Evolutionary conservation across 129 eudicot genomes (phyloP).

Genomic region (Cynara cardunculus): DNA sequence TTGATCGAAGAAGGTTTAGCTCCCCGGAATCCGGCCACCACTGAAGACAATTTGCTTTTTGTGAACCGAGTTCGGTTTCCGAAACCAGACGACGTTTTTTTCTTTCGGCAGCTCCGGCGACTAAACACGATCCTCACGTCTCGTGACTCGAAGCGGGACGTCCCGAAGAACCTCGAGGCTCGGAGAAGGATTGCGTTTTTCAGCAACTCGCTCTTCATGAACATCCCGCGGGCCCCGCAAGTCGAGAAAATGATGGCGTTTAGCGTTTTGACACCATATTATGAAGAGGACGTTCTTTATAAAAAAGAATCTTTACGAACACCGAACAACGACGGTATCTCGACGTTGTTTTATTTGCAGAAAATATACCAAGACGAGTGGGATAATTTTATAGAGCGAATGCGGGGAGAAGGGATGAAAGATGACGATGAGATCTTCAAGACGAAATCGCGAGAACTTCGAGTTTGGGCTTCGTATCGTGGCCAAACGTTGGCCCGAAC

Average conservation of each 20-base stretch:
- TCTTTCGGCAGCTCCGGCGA: constrained; percentile 65
- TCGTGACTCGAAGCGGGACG: constrained; percentile 70
- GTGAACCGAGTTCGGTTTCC: constrained; percentile 65
- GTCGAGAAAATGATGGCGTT: constrained; percentile 94
- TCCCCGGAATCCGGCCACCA: constrained; percentile 29
- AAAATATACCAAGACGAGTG: constrained; percentile 88
- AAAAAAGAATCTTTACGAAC: constrained; percentile 62
- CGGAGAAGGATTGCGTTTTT: constrained; percentile 78
- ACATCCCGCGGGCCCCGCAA: constrained; percentile 94
- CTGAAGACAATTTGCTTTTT: constrained; percentile 56
- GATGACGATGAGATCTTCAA: constrained; percentile 63
- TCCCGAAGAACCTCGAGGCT: constrained; percentile 74
- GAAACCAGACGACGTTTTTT: constrained; percentile 50
- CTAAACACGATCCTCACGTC: constrained; percentile 67
- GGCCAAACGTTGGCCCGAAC: constrained; percentile 94
- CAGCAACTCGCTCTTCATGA: constrained; percentile 86
- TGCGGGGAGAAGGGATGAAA: constrained; percentile 79
- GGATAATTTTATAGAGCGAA: constrained; percentile 74
- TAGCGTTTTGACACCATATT: constrained; percentile 86
- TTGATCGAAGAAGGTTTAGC: constrained; percentile 72
- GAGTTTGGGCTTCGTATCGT: constrained; percentile 88
- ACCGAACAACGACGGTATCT: constrained; percentile 84
- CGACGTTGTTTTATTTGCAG: constrained; percentile 80
- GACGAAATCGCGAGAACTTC: constrained; percentile 58
- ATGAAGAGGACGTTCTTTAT: constrained; percentile 80